Percentiles rank a stretch among this genome's conserved stretches.
phyloP scores from a whole-genome alignment of 345 rosid genomes.

The Aquilaria malaccensis region DNA sequence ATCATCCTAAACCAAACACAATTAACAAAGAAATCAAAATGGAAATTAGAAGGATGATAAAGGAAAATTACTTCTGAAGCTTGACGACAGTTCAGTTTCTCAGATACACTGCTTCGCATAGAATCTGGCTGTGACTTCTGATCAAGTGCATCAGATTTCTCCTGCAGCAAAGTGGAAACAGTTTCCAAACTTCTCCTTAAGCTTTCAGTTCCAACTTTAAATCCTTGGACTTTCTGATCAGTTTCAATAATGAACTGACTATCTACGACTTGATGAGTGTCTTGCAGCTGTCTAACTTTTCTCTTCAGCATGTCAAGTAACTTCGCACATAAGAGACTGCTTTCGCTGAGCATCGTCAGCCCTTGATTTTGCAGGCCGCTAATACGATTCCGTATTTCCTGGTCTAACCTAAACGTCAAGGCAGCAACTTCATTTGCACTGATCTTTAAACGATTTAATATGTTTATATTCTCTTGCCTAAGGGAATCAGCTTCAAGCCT shows the following conservation, averaged over 20 bases:
- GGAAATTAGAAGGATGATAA: background rate
- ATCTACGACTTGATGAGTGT: constrained; percentile 35
- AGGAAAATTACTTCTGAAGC: constrained; percentile 48
- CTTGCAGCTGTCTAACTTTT: constrained; percentile 39
- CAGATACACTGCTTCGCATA: constrained; percentile 16
- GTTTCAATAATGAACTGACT: constrained; percentile 67
- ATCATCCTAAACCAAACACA: background rate
- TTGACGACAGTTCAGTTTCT: constrained; percentile 29
- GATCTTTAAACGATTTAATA: constrained; percentile 70
- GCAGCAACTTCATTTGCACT: constrained; percentile 40
- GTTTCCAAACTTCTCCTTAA: constrained; percentile 72
- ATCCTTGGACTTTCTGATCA: constrained; percentile 63
- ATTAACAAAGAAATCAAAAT: background rate
- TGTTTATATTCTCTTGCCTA: constrained; percentile 74
- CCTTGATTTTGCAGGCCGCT: constrained; percentile 79
- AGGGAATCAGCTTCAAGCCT: constrained; percentile 71
- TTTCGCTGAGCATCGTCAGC: constrained; percentile 53
- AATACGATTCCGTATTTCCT: constrained; percentile 54
- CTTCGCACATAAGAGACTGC: constrained; percentile 49
- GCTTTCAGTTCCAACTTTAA: constrained; percentile 66
- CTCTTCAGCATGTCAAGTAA: constrained; percentile 59
- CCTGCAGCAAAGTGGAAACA: constrained; percentile 49
- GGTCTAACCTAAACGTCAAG: constrained; percentile 60
- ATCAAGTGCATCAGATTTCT: constrained; percentile 45
- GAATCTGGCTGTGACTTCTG: constrained; percentile 25